Percentiles rank a stretch among this genome's conserved stretches.
Conservation (phyloP, 768 basidiomycete genomes). For the Phaeolepiota aurea region DNA sequence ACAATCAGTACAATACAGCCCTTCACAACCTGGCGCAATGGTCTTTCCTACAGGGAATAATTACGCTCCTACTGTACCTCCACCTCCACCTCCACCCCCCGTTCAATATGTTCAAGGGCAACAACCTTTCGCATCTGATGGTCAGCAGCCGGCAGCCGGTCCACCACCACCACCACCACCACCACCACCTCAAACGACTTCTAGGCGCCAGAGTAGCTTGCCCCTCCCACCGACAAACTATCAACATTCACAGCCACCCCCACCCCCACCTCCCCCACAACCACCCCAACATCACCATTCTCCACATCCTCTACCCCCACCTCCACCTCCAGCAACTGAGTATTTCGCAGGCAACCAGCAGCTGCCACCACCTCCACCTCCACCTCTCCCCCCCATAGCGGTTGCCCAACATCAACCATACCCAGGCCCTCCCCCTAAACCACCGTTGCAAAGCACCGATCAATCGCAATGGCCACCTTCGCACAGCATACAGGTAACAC, state of each 20-base stretch:
- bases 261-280: constrained; percentile 25
- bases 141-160: constrained; percentile 12
- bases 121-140: not conserved
- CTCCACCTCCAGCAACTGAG: constrained; percentile 10
- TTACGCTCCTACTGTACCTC: constrained; percentile 25
- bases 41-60: constrained; percentile 15
- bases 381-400: constrained; percentile 15
- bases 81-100: constrained; percentile 21
- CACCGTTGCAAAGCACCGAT: constrained; percentile 21
- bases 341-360: constrained; percentile 17
- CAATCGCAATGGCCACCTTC: constrained; percentile 28
- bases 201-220: constrained; percentile 37
- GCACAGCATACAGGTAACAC: constrained; percentile 4
- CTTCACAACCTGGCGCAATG: constrained; percentile 13
- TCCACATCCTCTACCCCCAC: constrained; percentile 22
- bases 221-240: constrained; percentile 41
- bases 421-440: constrained; percentile 32
- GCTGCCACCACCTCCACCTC: constrained; percentile 25
- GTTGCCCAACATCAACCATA: constrained; percentile 20
- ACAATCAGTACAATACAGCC: constrained; percentile 18
- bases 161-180: constrained; percentile 15
- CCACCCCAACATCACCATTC: constrained; percentile 25
- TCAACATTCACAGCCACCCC: constrained; percentile 25
- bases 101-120: constrained; percentile 13
- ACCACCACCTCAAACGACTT: constrained; percentile 6